Base-by-base conservation (phyloP, 2,329 filamentous ascomycete species). In the Aspergillus fischeri region DNA sequence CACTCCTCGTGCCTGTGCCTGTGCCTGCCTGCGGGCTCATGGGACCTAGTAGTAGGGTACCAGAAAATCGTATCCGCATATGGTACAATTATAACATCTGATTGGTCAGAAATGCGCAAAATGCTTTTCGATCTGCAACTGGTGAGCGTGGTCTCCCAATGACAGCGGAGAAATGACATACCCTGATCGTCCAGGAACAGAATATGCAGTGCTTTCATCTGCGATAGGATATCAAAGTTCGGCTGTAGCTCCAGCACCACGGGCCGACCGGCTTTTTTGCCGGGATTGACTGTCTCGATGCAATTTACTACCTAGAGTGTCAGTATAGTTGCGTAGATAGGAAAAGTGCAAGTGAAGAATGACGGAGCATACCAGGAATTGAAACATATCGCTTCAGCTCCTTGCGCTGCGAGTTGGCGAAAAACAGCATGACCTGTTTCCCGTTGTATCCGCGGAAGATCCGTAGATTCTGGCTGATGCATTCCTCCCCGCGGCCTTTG, bases 401-500 rank as follows among this genome's bases (percentile, higher is more conserved):
- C 29, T 67, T 71, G 8, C 75, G 70, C 47, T 77, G 74, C 0
- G 75, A 77, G 60, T 77, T 77, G 5, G 75, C 73, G 59, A 77
- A 77, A 53, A 72, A 76, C 2, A 77, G 38, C 51, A 77, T 68
- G 1, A 72, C 69, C 14, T 70, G 66, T 54, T 67, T 70, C 35
- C 72, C 72, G 25, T 72, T 75, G 1, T 62, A 59, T 1, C 69
- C 71, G 1, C 71, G 72, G 3, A 77, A 64, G 8, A 77, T 69
- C 4, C 75, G 73, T 17, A 77, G 57, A 55, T 77, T 77, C 60
- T 77, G 75, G 51, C 74, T 77, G 64, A 77, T 77, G 53, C 74
- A 76, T 66, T 77, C 75, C 56, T 77, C 75, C 0, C 75, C 75
- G 7, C 75, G 73, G 8, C 75, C 75, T 58, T 76, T 77, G 47